Conservation (phyloP, 2,329 filamentous ascomycete genomes). For the Canariomyces notabilis region DNA sequence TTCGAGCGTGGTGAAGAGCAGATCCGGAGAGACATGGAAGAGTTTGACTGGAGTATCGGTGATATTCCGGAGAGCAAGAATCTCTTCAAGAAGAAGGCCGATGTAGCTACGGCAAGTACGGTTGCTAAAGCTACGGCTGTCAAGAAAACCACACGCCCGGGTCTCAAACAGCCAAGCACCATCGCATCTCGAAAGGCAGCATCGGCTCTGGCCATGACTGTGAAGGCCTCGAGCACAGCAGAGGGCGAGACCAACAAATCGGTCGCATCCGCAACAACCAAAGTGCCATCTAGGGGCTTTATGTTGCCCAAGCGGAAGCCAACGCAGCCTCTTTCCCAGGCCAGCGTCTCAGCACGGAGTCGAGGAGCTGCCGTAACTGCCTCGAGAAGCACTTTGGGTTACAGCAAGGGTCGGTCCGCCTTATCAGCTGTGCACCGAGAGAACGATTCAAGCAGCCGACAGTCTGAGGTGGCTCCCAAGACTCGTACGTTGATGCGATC, state of each 20-base stretch:
- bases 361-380: conserved; percentile 59
- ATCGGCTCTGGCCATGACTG: conserved; percentile 43
- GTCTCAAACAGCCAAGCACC: conserved; percentile 39
- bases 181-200: conserved; percentile 52
- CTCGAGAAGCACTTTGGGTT: conserved; percentile 79
- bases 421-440: conserved; percentile 40
- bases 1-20: conserved; percentile 58
- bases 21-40: conserved; percentile 62
- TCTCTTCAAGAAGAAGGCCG: conserved; percentile 31
- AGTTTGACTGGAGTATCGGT: conserved; percentile 55
- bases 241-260: conserved; percentile 22
- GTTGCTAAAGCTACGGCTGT: not conserved
- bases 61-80: conserved; percentile 48
- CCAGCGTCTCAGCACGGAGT: conserved; percentile 48
- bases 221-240: conserved; percentile 23
- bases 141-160: conserved; percentile 22
- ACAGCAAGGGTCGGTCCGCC: conserved; percentile 66
- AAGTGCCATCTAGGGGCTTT: conserved; percentile 21
- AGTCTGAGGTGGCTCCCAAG: conserved; percentile 11
- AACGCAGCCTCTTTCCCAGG: conserved; percentile 37
- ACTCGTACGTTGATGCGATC: conserved; percentile 29
- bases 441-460: conserved; percentile 19
- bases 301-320: conserved; percentile 22
- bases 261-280: conserved; percentile 21
- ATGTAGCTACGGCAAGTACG: conserved; percentile 19